Percentiles rank a stretch among this genome's conserved stretches.
phyloP scores from a whole-genome alignment of 2,329 filamentous ascomycete species.

The Cladosporium cucumerinum region DNA sequence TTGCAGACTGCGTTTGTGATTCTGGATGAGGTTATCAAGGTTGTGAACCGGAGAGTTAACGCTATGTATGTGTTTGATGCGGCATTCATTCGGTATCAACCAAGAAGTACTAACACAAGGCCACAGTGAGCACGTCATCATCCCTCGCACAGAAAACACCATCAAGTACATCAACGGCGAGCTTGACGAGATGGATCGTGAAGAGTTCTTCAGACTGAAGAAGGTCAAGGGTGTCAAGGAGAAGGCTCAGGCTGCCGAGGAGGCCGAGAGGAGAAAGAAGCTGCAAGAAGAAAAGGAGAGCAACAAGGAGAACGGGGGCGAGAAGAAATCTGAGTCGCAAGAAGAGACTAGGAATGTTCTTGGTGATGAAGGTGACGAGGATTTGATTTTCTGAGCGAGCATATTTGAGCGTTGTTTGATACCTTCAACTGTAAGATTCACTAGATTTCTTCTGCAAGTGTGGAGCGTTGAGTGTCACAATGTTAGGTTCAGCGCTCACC shows the following conservation, averaged over 20 bases:
- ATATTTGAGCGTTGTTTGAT: slow-evolving; percentile 13
- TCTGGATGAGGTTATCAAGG: slow-evolving; percentile 97
- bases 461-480: not conserved
- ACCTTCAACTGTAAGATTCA: slow-evolving; percentile 3
- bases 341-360: slow-evolving; percentile 32
- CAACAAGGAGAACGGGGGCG: slow-evolving; percentile 32
- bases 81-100: not conserved
- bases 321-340: slow-evolving; percentile 12
- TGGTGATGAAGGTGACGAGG: slow-evolving; percentile 36
- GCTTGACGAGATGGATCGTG: slow-evolving; percentile 92
- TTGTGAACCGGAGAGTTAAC: slow-evolving; percentile 96
- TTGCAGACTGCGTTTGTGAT: slow-evolving; percentile 98
- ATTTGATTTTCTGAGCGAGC: slow-evolving; percentile 31
- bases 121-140: slow-evolving; percentile 81
- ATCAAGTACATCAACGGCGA: slow-evolving; percentile 99
- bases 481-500: not conserved
- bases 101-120: slow-evolving; percentile 21
- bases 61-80: slow-evolving; percentile 65
- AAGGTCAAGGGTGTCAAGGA: slow-evolving; percentile 78
- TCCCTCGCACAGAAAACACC: slow-evolving; percentile 97
- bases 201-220: slow-evolving; percentile 96
- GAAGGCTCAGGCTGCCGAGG: slow-evolving; percentile 44
- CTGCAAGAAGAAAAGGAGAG: slow-evolving; percentile 21
- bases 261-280: slow-evolving; percentile 31
- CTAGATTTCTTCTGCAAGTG: not conserved